Percentiles rank a stretch among this genome's conserved stretches.
phyloP scores from a whole-genome alignment of 345 rosid species.

The Gossypioides kirkii region DNA sequence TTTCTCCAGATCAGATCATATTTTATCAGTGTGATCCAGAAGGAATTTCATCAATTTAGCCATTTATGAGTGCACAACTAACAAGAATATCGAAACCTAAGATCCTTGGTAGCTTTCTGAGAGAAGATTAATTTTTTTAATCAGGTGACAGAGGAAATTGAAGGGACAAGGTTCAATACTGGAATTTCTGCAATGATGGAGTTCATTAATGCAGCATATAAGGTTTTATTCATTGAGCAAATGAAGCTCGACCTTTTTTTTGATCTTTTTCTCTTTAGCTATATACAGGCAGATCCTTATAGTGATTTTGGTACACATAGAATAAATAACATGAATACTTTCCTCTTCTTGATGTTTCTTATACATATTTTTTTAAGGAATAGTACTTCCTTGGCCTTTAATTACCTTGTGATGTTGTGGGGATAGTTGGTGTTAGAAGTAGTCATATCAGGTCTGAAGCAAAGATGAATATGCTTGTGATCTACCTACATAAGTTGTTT shows the following conservation, averaged over 20 bases:
- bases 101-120: conserved; percentile 1
- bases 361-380: neutral
- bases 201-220: conserved; percentile 80
- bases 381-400: neutral
- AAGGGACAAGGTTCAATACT: conserved; percentile 87
- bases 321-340: neutral
- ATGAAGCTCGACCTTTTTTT: neutral
- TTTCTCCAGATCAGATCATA: neutral
- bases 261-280: neutral
- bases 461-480: neutral
- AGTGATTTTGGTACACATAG: neutral
- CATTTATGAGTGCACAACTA: neutral
- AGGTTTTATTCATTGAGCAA: conserved; percentile 40
- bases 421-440: neutral
- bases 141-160: conserved; percentile 86
- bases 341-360: neutral
- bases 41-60: neutral
- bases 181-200: conserved; percentile 99
- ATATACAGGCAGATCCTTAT: neutral
- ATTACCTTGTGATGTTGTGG: neutral
- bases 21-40: neutral
- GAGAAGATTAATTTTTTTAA: conserved; percentile 6
- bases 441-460: too few relatives aligned
- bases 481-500: neutral
- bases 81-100: neutral